Evolutionary conservation across 2,329 filamentous ascomycete genomes (phyloP), one percentile per base, ranked within the genome.

Genomic region (Nemania sp.): DNA sequence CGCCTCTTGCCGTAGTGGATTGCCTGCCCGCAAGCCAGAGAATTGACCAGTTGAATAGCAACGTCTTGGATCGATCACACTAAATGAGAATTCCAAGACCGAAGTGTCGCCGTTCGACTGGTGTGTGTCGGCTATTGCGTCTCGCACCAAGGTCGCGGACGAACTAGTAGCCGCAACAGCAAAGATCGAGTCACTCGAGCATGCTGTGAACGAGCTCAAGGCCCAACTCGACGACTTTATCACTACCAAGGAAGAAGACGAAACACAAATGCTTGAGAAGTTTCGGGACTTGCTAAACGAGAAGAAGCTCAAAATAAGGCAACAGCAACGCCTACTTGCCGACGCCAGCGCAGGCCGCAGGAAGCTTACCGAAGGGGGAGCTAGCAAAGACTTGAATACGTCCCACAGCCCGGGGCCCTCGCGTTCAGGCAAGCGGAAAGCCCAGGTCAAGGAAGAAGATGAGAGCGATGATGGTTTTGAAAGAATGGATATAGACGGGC

Each of bases 271-370:
- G 51, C 71, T 92, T 1, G 80, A 82, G 56, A 90, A 90, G 67
- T 90, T 90, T 62, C 80, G 82, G 49, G 76, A 82, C 50, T 74
- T 93, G 2, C 73, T 92, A 1, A 92, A 92, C 62, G 83, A 88
- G 68, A 93, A 93, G 74, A 92, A 92, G 70, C 75, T 86, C 47
- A 91, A 89, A 71, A 91, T 92, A 44, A 75, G 89, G 37, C 82
- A 91, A 63, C 88, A 91, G 70, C 84, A 88, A 63, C 79, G 81
- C 33, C 71, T 88, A 17, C 71, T 91, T 20, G 69, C 73, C 3
- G 61, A 73, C 2, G 76, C 75, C 3, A 77, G 79, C 48, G 67
- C 77, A 30, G 73, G 76, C 24, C 64, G 69, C 12, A 64, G 67
- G 40, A 70, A 66, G 49, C 52, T 71, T n/a, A 66, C 68, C 57